Percentiles rank a stretch among this genome's conserved stretches.
Conservation (phyloP, 148 eudicot species). For the Chenopodium quinoa region DNA sequence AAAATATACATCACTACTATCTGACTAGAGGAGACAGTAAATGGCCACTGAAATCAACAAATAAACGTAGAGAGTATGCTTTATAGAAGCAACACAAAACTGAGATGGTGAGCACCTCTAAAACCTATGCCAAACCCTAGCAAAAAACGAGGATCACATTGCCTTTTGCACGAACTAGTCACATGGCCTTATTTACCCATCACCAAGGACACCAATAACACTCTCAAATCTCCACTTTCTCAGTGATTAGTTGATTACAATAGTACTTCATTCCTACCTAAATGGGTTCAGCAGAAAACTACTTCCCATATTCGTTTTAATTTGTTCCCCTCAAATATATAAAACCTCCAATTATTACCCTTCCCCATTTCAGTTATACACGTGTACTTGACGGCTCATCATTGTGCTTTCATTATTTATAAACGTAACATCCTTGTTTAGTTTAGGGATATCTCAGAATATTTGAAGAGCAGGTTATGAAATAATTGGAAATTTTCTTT, state of each 20-base stretch:
- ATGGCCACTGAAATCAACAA: neutral
- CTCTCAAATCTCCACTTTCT: neutral
- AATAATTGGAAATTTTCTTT: neutral
- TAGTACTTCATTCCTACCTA: neutral
- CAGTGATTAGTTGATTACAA: neutral
- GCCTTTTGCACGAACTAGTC: neutral
- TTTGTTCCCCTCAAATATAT: neutral
- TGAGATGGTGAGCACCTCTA: neutral
- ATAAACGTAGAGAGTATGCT: neutral
- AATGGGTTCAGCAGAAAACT: neutral
- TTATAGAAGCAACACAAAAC: neutral
- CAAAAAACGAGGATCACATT: neutral
- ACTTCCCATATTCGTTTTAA: neutral
- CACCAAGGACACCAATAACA: neutral
- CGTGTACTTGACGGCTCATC: neutral
- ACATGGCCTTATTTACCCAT: neutral
- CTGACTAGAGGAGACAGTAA: neutral
- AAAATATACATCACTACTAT: neutral
- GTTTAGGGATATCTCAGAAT: neutral
- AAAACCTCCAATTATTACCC: neutral
- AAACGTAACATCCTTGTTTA: neutral
- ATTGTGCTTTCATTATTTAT: neutral
- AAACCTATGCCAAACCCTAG: neutral
- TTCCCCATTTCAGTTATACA: neutral
- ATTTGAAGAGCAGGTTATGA: neutral